A percentile compares a stretch with the other conserved stretches of the same genome.
These are phyloP conservation scores for Inga laurina DNA, from an alignment of 306 rosid genomes.

Conservation along the genomic window DNA sequence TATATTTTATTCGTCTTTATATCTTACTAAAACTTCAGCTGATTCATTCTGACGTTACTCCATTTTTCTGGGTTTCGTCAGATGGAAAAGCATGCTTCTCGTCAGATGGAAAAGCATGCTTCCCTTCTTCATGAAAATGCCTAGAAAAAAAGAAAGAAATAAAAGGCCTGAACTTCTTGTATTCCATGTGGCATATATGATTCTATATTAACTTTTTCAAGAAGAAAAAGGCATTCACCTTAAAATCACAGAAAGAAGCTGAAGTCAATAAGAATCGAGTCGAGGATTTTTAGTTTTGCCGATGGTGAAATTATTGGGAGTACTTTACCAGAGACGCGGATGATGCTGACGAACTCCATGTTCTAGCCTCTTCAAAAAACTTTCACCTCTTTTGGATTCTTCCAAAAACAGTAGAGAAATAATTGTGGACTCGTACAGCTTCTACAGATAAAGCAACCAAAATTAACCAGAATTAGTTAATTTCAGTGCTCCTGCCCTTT, in stretches of 20 bases:
- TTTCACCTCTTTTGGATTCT: conserved; percentile 48
- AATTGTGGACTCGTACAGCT: conserved; percentile 7
- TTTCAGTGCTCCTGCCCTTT: conserved; percentile 13
- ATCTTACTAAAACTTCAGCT: not conserved
- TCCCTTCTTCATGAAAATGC: not conserved
- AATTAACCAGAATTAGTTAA: conserved; percentile 4
- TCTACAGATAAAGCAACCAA: conserved; percentile 13
- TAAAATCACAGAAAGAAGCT: conserved; percentile 6
- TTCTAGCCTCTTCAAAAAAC: conserved; percentile 24
- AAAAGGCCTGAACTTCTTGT: not conserved
- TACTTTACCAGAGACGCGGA: conserved; percentile 24
- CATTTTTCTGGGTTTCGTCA: not conserved
- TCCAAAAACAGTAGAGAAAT: conserved; percentile 29
- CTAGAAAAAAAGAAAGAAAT: not conserved
- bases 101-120: conserved; percentile 1
- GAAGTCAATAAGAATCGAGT: not conserved
- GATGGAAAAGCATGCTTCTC: not conserved
- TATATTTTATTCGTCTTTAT: not conserved
- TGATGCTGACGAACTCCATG: conserved; percentile 29
- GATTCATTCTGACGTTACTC: not conserved
- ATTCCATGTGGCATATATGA: conserved; percentile 11
- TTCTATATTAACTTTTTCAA: conserved; percentile 35
- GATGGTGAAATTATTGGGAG: conserved; percentile 27
- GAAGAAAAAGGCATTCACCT: not conserved
- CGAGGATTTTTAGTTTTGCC: conserved; percentile 15